Evolutionary conservation across 306 rosid genomes (phyloP), one percentile per base, ranked within the genome.

Genomic region (Ammopiptanthus mongolicus): DNA sequence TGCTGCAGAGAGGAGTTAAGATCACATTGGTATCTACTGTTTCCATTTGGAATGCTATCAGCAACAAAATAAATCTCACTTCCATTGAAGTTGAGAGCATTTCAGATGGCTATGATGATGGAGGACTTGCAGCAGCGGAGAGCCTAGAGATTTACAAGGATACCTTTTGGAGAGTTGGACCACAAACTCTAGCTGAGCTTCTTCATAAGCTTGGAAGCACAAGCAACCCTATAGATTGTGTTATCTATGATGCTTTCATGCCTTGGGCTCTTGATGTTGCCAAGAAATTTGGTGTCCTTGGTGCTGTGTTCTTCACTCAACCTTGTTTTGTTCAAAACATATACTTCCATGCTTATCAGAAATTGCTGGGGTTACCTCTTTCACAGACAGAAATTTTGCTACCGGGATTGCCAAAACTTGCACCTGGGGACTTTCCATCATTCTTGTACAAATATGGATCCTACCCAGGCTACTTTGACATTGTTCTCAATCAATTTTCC

Each of bases 221-320:
- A 15, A 57, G 51, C 15, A 3, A 44, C 73, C 77, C n/a, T n/a
- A 73, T 65, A 1, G 75, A 84, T 29, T 73, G 82, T 42, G 60
- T 83, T 28, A 73, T 86, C 14, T 86, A 86, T 52, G 87, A 81
- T 79, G 41, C 78, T 8, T 74, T 78, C 70, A 0, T 83, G 51
- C 61, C 82, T 56, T 86, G 89, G 89, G 79, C 56, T 6, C 87
- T 83, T 7, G 87, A 86, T 13, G 85, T 86, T 29, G 87, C 85
- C 23, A 80, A 80, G 37, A 5, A 39, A 4, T 64, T 80, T 51
- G 89, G 79, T 11, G 4, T 83, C 0, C 69, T 66, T 53, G 83
- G 74, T 29, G 81, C 81, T 9, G 25, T 14, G 14, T 83, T 83
- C 61, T 83, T 80, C 74, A 86, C 89, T 48, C 87, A 83, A 42